Percentiles rank a stretch among this genome's conserved stretches.
Evolutionary conservation across 108 stramenopile genomes (phyloP).

Genomic region (Aurantiochytrium sp.): DNA sequence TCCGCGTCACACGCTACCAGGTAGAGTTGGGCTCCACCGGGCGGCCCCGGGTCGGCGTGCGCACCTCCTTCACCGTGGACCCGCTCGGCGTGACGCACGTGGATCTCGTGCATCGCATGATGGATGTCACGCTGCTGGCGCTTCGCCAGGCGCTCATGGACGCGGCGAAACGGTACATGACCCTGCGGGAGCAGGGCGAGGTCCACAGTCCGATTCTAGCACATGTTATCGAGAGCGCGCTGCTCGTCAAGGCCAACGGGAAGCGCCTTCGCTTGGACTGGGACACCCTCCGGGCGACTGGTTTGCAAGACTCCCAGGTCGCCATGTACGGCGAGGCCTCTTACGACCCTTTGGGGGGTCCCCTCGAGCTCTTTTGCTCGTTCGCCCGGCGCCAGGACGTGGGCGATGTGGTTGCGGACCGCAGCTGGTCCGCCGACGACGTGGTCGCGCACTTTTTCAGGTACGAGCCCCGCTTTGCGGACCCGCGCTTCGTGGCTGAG

Average conservation of each 20-base stretch:
- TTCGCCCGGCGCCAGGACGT: not conserved
- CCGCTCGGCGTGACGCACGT: not conserved
- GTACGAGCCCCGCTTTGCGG: not conserved
- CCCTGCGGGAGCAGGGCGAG: not conserved
- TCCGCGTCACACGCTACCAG: not conserved
- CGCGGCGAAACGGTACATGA: not conserved
- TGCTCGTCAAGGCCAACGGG: not conserved
- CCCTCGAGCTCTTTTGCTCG: not conserved
- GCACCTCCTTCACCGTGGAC: not conserved
- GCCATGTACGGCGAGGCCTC: not conserved
- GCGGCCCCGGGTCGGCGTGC: not conserved
- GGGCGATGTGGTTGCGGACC: not conserved
- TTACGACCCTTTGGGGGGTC: not conserved
- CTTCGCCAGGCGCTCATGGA: not conserved
- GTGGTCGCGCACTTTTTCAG: not conserved
- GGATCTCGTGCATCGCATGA: not conserved
- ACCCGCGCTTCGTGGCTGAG: not conserved
- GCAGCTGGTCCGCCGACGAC: not conserved
- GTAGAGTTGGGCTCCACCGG: too few species aligned
- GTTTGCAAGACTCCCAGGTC: not conserved
- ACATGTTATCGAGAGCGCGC: not conserved
- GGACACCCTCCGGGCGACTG: not conserved
- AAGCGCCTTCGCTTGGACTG: not conserved
- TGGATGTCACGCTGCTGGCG: not conserved
- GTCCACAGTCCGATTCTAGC: not conserved